Percentiles rank a stretch among this genome's conserved stretches.
These are phyloP conservation scores for Fagus crenata DNA, from an alignment of 306 rosid species.

Conservation along the genomic window DNA sequence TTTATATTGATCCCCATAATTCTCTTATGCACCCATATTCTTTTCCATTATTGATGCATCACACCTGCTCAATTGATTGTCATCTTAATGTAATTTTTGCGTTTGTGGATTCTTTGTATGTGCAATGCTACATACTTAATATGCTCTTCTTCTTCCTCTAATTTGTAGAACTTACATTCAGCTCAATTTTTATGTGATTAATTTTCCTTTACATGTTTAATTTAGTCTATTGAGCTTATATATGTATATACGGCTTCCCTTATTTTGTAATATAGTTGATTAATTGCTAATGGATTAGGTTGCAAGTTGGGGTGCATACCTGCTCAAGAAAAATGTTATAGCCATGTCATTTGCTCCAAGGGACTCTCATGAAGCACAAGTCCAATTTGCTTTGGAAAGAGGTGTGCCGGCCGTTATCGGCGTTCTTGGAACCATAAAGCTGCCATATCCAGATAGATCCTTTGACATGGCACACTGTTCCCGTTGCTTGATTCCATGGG, in stretches of 20 bases:
- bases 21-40: not conserved
- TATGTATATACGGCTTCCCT: not conserved
- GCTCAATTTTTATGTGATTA: not conserved
- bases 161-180: not conserved
- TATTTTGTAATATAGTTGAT: conserved; percentile 24
- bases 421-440: conserved; percentile 78
- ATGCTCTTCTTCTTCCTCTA: not conserved
- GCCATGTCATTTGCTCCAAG: conserved; percentile 82
- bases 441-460: conserved; percentile 74
- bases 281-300: conserved; percentile 47
- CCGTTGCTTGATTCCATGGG: conserved; percentile 83
- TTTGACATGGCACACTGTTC: conserved; percentile 95
- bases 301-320: conserved; percentile 85
- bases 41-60: conserved; percentile 8
- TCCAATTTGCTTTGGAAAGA: conserved; percentile 90
- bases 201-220: not conserved
- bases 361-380: conserved; percentile 91
- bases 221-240: not conserved
- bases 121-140: not conserved
- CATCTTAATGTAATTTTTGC: not conserved
- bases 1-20: conserved; percentile 10
- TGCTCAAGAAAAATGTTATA: conserved; percentile 64
- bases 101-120: not conserved
- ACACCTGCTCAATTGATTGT: conserved; percentile 5
- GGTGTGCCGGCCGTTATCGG: conserved; percentile 87